A percentile compares a stretch with the other conserved stretches of the same genome.
These are phyloP conservation scores for Castanospermum australe DNA, from an alignment of 306 rosid species.

Conservation along the genomic window DNA sequence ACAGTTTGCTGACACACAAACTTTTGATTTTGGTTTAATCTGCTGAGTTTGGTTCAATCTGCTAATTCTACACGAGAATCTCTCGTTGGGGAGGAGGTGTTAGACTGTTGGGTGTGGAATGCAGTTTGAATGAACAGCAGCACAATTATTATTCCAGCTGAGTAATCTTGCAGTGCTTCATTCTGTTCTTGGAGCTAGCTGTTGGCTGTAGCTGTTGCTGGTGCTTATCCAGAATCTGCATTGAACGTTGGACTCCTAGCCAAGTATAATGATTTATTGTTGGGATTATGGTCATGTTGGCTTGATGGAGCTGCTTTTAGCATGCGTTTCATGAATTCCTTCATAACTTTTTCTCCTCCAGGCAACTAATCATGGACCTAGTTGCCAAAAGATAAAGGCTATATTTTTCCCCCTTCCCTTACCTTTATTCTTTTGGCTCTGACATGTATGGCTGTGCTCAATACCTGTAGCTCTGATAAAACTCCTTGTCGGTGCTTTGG, in stretches of 20 bases:
- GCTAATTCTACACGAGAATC: no score
- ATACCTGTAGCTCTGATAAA: background rate
- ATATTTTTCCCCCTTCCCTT: no score
- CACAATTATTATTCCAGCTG: background rate
- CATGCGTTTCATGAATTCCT: background rate
- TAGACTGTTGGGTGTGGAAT: background rate
- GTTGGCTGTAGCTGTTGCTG: background rate
- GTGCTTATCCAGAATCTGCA: background rate
- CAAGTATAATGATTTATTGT: background rate
- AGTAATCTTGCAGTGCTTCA: background rate
- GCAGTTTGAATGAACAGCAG: slow-evolving; percentile 11
- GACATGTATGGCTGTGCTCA: background rate
- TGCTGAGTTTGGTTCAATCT: background rate
- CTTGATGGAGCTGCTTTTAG: background rate
- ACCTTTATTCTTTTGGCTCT: background rate
- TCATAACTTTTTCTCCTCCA: background rate
- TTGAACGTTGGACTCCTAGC: background rate
- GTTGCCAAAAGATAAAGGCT: background rate
- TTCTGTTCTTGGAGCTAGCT: background rate
- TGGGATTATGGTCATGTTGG: background rate
- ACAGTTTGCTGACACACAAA: background rate
- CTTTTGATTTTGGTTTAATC: background rate
- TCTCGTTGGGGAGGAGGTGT: background rate
- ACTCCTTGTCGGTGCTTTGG: background rate
- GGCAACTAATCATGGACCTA: background rate